These are phyloP conservation scores for Collybiopsis confluens DNA, from an alignment of 768 basidiomycete species.

Conservation along the genomic window DNA sequence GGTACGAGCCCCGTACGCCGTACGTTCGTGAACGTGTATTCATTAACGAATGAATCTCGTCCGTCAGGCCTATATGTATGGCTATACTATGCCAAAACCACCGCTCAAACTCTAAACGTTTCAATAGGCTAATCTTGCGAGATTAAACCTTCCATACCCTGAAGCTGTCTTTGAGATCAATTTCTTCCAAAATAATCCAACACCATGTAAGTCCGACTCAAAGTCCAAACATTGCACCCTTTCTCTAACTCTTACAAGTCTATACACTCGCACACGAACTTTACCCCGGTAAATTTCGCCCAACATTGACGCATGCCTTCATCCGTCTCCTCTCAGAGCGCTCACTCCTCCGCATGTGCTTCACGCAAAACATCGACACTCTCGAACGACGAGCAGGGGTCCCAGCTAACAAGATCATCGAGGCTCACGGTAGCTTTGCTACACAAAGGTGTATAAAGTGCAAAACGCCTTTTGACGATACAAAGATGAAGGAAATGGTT, in stretches of 20 bases:
- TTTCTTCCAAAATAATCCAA: conserved; percentile 77
- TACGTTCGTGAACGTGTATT: neutral
- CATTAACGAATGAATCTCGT: neutral
- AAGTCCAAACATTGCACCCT: neutral
- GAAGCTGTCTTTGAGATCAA: conserved; percentile 94
- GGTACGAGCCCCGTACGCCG: conserved; percentile 47
- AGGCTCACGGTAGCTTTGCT: conserved; percentile 97
- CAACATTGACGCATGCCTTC: conserved; percentile 89
- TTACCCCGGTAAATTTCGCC: conserved; percentile 85
- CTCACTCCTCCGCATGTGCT: conserved; percentile 66
- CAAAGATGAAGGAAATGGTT: conserved; percentile 65
- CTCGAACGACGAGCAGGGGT: conserved; percentile 84
- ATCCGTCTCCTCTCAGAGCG: conserved; percentile 75
- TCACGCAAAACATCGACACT: conserved; percentile 92
- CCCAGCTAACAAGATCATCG: conserved; percentile 69
- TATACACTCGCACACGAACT: conserved; percentile 92
- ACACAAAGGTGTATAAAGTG: conserved; percentile 82
- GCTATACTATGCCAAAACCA: conserved; percentile 33
- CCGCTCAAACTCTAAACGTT: conserved; percentile 25
- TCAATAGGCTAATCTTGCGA: conserved; percentile 66
- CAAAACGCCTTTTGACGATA: conserved; percentile 48
- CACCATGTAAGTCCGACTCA: conserved; percentile 55
- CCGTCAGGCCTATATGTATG: neutral
- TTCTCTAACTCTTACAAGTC: conserved; percentile 39
- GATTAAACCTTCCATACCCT: conserved; percentile 80